These are phyloP conservation scores for Trematosphaeria pertusa DNA, from an alignment of 2,329 filamentous ascomycete genomes.

Conservation along the genomic window DNA sequence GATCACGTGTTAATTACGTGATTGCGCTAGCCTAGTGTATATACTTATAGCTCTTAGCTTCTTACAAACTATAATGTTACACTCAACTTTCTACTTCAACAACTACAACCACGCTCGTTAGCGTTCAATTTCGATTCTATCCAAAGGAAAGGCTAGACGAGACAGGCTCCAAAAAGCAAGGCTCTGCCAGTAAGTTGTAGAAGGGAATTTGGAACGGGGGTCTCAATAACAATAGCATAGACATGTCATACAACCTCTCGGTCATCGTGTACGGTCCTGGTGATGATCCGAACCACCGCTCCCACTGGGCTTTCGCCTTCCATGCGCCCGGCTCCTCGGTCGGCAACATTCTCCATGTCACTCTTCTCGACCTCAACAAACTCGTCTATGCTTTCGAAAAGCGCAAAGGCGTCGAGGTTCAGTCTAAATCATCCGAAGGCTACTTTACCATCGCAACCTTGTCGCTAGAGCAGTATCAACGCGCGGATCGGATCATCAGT, in stretches of 20 bases:
- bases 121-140: background rate
- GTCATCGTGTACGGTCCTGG: conserved; percentile 10
- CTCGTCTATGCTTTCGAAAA: background rate
- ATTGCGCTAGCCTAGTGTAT: too few species aligned
- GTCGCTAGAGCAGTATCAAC: too few species aligned
- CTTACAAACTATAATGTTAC: too few species aligned
- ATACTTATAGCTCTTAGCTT: too few species aligned
- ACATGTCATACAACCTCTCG: conserved; percentile 13
- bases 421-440: background rate
- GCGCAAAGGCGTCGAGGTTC: background rate
- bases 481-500: too few species aligned
- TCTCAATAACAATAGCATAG: too few species aligned
- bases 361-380: background rate
- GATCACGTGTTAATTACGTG: too few species aligned
- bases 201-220: background rate
- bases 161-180: too few species aligned
- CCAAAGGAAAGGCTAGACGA: background rate
- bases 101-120: background rate
- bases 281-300: conserved; percentile 13
- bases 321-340: background rate
- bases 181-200: conserved; percentile 1
- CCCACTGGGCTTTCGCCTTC: conserved; percentile 18
- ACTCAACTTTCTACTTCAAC: too few species aligned
- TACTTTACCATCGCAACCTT: too few species aligned
- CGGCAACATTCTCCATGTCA: conserved; percentile 9